These are phyloP conservation scores for Hordeum pubiflorum DNA, from an alignment of 202 grass and related monocot species.

Conservation along the genomic window DNA sequence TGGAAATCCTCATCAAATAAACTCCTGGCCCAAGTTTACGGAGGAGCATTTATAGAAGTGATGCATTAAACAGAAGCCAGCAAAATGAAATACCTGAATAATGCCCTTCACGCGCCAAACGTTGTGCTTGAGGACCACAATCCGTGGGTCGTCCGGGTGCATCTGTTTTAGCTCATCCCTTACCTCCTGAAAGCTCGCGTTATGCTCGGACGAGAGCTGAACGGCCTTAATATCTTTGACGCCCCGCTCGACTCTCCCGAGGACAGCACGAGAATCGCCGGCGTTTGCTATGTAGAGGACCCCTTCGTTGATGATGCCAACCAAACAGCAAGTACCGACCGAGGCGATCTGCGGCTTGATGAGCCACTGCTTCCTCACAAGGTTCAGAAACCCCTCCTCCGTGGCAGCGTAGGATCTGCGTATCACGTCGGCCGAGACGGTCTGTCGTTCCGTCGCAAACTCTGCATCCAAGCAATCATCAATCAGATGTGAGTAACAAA, in stretches of 20 bases:
- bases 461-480: constrained; percentile 15
- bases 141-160: constrained; percentile 36
- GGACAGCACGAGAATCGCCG: constrained; percentile 65
- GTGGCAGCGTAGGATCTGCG: constrained; percentile 41
- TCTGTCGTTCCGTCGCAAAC: constrained; percentile 36
- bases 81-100: constrained; percentile 46
- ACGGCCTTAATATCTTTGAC: constrained; percentile 16
- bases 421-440: constrained; percentile 35
- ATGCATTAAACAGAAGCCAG: neutral
- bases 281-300: constrained; percentile 58
- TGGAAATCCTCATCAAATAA: neutral
- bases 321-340: constrained; percentile 52
- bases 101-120: constrained; percentile 54
- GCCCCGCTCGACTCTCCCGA: constrained; percentile 31
- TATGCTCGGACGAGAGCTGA: constrained; percentile 51
- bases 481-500: neutral
- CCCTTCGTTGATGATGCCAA: constrained; percentile 40
- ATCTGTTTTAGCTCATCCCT: constrained; percentile 41
- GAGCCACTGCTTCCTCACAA: constrained; percentile 54
- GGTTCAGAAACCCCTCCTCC: constrained; percentile 47
- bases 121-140: constrained; percentile 37
- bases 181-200: constrained; percentile 31
- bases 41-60: neutral
- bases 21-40: neutral
- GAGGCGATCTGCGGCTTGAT: constrained; percentile 34